Conservation (phyloP, 1,284 basidiomycete species). For the Malassezia arunalokei region DNA sequence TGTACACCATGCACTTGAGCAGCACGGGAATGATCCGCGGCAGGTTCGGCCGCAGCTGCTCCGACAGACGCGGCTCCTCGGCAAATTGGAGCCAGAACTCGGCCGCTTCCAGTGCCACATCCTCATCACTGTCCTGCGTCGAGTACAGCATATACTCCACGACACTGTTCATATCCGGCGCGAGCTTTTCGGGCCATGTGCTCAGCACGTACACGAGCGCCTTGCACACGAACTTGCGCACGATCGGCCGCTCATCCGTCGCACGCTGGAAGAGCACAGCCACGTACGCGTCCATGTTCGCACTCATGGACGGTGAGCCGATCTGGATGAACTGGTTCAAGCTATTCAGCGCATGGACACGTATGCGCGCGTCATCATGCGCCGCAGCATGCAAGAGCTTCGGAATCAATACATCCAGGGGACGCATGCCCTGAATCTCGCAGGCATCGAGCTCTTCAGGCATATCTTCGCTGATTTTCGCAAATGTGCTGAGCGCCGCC, state of each 20-base stretch:
- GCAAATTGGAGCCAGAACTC: slow-evolving; percentile 99
- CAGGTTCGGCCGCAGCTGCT: slow-evolving; percentile 72
- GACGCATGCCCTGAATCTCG: slow-evolving; percentile 58
- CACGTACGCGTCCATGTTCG: slow-evolving; percentile 85
- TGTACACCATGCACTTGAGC: slow-evolving; percentile 92
- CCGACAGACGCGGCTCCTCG: slow-evolving; percentile 74
- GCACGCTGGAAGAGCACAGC: slow-evolving; percentile 85
- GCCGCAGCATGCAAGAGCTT: slow-evolving; percentile 68
- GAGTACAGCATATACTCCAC: slow-evolving; percentile 99
- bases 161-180: slow-evolving; percentile 88
- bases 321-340: slow-evolving; percentile 72
- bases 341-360: slow-evolving; percentile 82
- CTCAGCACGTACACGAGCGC: slow-evolving; percentile 85
- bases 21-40: slow-evolving; percentile 80
- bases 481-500: slow-evolving; percentile 82
- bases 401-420: slow-evolving; percentile 53
- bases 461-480: slow-evolving; percentile 94
- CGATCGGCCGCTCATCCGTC: slow-evolving; percentile 78
- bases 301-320: slow-evolving; percentile 63
- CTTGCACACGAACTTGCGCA: slow-evolving; percentile 89
- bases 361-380: slow-evolving; percentile 70
- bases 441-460: slow-evolving; percentile 79
- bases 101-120: slow-evolving; percentile 62
- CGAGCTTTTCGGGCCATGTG: slow-evolving; percentile 83
- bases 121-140: slow-evolving; percentile 76